A percentile compares a stretch with the other conserved stretches of the same genome.
These are phyloP conservation scores for Suillus bovinus DNA, from an alignment of 768 basidiomycete species.

Conservation along the genomic window DNA sequence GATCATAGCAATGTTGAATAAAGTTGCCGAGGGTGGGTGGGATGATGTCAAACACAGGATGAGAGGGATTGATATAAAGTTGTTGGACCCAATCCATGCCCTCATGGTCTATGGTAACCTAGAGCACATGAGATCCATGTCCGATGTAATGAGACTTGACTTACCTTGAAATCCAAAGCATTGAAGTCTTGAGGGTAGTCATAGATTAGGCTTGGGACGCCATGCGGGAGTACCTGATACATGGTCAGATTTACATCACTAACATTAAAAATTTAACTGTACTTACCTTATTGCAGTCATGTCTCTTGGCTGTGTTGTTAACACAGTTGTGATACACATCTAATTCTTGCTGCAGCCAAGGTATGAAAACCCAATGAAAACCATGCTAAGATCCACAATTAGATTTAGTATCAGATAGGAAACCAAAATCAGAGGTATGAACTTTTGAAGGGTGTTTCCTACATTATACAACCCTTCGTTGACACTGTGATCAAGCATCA, in stretches of 20 bases:
- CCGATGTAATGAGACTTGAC: background rate
- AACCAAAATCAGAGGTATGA: slow-evolving; percentile 6
- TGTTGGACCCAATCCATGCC: slow-evolving; percentile 20
- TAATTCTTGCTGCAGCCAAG: too few species aligned
- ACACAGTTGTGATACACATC: too few species aligned
- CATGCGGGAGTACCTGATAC: slow-evolving; percentile 34
- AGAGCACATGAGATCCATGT: background rate
- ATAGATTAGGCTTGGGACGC: slow-evolving; percentile 37
- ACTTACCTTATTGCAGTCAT: background rate
- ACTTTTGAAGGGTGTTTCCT: slow-evolving; percentile 26
- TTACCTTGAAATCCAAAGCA: slow-evolving; percentile 37
- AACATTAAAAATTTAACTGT: slow-evolving; percentile 18
- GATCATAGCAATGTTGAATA: slow-evolving; percentile 18
- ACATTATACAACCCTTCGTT: slow-evolving; percentile 25
- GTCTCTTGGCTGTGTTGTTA: too few species aligned
- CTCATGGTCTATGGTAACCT: slow-evolving; percentile 21
- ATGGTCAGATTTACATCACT: background rate
- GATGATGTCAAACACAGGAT: slow-evolving; percentile 37
- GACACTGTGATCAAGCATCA: too few species aligned
- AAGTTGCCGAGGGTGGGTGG: slow-evolving; percentile 30
- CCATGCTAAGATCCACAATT: slow-evolving; percentile 21
- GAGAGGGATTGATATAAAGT: slow-evolving; percentile 33
- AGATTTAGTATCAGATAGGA: background rate
- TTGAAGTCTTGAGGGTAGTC: slow-evolving; percentile 29
- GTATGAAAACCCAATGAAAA: too few species aligned